Conservation (phyloP, 305 asterid genomes). For the Fraxinus ornus region DNA sequence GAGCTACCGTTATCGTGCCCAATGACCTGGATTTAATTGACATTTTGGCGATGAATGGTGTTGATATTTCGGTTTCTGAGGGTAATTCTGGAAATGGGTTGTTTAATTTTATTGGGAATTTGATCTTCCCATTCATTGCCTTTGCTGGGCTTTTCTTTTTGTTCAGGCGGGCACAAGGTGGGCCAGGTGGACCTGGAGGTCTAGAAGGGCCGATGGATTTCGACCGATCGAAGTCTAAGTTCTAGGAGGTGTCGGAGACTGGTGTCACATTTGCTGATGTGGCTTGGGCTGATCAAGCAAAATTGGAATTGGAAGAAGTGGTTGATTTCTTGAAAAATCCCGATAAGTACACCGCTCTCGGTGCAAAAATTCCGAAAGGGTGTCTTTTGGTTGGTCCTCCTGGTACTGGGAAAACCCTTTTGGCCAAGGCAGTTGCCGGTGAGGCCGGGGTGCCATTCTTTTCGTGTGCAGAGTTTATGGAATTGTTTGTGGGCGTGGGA, state of each 20-base stretch:
- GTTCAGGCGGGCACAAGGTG: conserved; percentile 46
- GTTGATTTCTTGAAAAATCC: conserved; percentile 55
- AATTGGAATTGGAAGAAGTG: conserved; percentile 49
- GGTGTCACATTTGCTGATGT: conserved; percentile 52
- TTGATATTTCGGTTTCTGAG: conserved; percentile 50
- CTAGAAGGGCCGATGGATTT: conserved; percentile 58
- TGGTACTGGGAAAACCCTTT: conserved; percentile 54
- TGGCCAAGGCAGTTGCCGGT: conserved; percentile 55
- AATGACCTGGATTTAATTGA: conserved; percentile 53
- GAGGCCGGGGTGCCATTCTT: conserved; percentile 57
- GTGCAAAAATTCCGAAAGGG: conserved; percentile 55
- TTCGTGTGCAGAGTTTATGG: conserved; percentile 54
- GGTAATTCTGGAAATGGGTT: conserved; percentile 52
- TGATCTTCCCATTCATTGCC: conserved; percentile 46
- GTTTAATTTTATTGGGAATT: conserved; percentile 42
- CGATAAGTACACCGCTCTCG: conserved; percentile 51
- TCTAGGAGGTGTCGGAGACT: conserved; percentile 53
- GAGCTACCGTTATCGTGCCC: conserved; percentile 47
- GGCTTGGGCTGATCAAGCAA: conserved; percentile 61
- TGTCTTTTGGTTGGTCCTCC: conserved; percentile 57
- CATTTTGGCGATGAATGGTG: conserved; percentile 53
- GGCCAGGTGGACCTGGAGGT: conserved; percentile 56
- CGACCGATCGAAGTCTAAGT: conserved; percentile 51
- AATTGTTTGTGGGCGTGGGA: conserved; percentile 55
- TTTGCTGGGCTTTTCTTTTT: conserved; percentile 47